Evolutionary conservation across 2,329 filamentous ascomycete genomes (phyloP).

Genomic region (Grosmannia huntii): DNA sequence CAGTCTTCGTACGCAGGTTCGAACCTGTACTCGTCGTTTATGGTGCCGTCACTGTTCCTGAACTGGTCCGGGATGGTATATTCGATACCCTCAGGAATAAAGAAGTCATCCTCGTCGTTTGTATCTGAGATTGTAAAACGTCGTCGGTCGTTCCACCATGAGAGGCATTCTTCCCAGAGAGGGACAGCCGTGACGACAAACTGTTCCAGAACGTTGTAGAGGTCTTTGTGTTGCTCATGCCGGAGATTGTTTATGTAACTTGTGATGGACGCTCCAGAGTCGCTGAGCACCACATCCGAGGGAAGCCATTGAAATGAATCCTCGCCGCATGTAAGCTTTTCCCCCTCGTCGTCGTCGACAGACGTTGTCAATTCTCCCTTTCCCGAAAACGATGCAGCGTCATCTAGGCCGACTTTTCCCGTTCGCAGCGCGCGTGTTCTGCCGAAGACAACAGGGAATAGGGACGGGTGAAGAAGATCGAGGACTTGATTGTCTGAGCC

Average conservation of each 20-base stretch:
- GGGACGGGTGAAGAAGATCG: slow-evolving; percentile 46
- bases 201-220: slow-evolving; percentile 23
- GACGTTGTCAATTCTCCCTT: slow-evolving; percentile 9
- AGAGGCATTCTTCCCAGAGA: slow-evolving; percentile 23
- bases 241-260: slow-evolving; percentile 35
- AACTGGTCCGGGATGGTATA: slow-evolving; percentile 3
- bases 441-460: slow-evolving; percentile 41
- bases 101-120: slow-evolving; percentile 8
- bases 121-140: not conserved
- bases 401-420: slow-evolving; percentile 17
- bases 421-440: slow-evolving; percentile 18
- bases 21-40: slow-evolving; percentile 1
- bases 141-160: slow-evolving; percentile 3
- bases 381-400: slow-evolving; percentile 15
- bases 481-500: slow-evolving; percentile 37
- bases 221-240: slow-evolving; percentile 18
- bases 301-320: slow-evolving; percentile 22
- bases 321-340: not conserved
- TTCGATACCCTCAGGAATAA: slow-evolving; percentile 4
- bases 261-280: slow-evolving; percentile 19
- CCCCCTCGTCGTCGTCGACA: too few relatives aligned
- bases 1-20: slow-evolving; percentile 6
- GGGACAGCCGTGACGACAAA: slow-evolving; percentile 24
- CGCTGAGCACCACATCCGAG: slow-evolving; percentile 21
- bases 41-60: slow-evolving; percentile 3